phyloP scores from a whole-genome alignment of 345 rosid genomes.

The Bruguiera parviflora region DNA sequence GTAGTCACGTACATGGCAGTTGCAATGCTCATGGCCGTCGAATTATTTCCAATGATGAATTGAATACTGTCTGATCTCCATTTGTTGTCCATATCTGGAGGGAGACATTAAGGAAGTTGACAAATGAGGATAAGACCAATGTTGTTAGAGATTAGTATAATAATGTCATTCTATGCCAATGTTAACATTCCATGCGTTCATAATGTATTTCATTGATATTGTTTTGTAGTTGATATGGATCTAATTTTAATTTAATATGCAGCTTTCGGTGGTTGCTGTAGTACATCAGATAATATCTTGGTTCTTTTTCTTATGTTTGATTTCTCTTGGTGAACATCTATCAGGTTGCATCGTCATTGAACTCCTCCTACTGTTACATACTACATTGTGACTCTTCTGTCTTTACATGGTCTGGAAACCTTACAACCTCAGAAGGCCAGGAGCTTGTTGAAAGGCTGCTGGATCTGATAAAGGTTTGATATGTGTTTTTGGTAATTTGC shows the following conservation, averaged over 20 bases:
- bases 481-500: conserved; percentile 8
- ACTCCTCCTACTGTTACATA: conserved; percentile 91
- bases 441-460: conserved; percentile 91
- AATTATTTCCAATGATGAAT: no score
- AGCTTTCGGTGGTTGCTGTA: not conserved
- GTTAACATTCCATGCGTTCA: no score
- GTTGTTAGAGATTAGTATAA: no score
- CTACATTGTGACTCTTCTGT: conserved; percentile 71
- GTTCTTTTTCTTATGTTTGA: not conserved
- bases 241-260: not conserved
- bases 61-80: no score
- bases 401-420: conserved; percentile 90
- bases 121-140: no score
- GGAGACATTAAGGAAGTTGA: no score
- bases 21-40: no score
- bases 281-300: not conserved
- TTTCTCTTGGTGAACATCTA: conserved; percentile 12
- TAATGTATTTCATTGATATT: no score
- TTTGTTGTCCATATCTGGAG: no score
- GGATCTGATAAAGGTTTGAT: conserved; percentile 88
- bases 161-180: no score
- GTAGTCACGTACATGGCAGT: no score
- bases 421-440: conserved; percentile 67
- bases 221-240: no score
- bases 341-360: conserved; percentile 84